Evolutionary conservation across 495 filamentous ascomycete species (phyloP).

Genomic region (Haplographium delicatum): DNA sequence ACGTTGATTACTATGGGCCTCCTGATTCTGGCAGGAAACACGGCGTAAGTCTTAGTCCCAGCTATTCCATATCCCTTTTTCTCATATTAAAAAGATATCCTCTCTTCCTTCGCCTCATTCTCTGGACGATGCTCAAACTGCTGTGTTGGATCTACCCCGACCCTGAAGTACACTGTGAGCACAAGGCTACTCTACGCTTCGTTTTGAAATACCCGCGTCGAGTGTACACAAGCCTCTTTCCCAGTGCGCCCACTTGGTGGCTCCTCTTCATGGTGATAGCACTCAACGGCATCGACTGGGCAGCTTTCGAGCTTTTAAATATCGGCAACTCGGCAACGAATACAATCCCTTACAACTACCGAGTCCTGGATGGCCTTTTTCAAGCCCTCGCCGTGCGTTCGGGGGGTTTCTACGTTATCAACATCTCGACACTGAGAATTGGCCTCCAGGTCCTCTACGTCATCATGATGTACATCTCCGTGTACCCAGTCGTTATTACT

Average conservation of each 20-base stretch:
- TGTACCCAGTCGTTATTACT: slow-evolving; percentile 70
- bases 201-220: slow-evolving; percentile 74
- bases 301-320: slow-evolving; percentile 72
- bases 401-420: slow-evolving; percentile 80
- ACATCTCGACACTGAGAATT: slow-evolving; percentile 63
- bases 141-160: slow-evolving; percentile 40
- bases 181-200: slow-evolving; percentile 67
- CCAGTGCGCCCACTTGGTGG: slow-evolving; percentile 74
- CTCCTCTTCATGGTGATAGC: slow-evolving; percentile 64
- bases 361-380: slow-evolving; percentile 74
- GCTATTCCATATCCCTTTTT: too few species aligned
- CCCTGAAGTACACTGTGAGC: slow-evolving; percentile 36
- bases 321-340: slow-evolving; percentile 64
- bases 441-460: slow-evolving; percentile 76
- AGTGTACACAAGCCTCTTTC: slow-evolving; percentile 82
- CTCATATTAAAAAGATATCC: slow-evolving; percentile 45
- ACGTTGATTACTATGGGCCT: slow-evolving; percentile 70
- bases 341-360: slow-evolving; percentile 48
- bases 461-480: slow-evolving; percentile 91
- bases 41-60: slow-evolving; percentile 43
- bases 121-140: slow-evolving; percentile 49
- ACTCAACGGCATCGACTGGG: slow-evolving; percentile 80
- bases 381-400: slow-evolving; percentile 78
- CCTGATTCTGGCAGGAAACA: slow-evolving; percentile 82
- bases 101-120: slow-evolving; percentile 69